Evolutionary conservation across 306 rosid genomes (phyloP).

Genomic region (Citrullus amarus): DNA sequence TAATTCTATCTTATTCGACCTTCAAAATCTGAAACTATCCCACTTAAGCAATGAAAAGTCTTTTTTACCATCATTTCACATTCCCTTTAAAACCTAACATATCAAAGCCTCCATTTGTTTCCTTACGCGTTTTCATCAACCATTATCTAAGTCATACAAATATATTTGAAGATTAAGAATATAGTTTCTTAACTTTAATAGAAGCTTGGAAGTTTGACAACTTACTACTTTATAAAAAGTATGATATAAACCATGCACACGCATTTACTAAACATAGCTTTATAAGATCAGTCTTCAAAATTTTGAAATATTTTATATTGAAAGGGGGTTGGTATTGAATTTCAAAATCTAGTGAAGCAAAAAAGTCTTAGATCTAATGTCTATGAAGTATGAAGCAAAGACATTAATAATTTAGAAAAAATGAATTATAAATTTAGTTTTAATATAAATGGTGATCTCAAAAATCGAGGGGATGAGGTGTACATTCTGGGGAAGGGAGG

Average conservation of each 20-base stretch:
- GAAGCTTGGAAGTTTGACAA: too few species aligned
- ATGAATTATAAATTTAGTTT: neutral
- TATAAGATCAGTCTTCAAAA: too few species aligned
- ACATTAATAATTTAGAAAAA: neutral
- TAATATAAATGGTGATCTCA: neutral
- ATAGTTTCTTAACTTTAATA: too few species aligned
- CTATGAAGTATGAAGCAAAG: neutral
- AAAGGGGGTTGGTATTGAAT: neutral
- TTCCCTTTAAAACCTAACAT: neutral
- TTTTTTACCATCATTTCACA: neutral
- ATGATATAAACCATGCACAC: too few species aligned
- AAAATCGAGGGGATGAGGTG: slow-evolving; percentile 5
- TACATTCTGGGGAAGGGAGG: neutral
- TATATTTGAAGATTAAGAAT: too few species aligned
- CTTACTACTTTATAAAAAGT: too few species aligned
- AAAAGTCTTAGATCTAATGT: neutral
- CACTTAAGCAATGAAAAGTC: neutral
- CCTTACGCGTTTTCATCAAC: neutral
- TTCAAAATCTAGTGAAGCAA: neutral
- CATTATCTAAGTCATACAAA: too few species aligned
- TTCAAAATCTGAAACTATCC: neutral
- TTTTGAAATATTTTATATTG: too few species aligned
- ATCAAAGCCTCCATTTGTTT: neutral
- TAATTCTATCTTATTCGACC: neutral
- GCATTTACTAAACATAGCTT: too few species aligned